Percentiles rank a stretch among this genome's conserved stretches.
Conservation (phyloP, 2,329 filamentous ascomycete species). For the Penicillium griseofulvum region DNA sequence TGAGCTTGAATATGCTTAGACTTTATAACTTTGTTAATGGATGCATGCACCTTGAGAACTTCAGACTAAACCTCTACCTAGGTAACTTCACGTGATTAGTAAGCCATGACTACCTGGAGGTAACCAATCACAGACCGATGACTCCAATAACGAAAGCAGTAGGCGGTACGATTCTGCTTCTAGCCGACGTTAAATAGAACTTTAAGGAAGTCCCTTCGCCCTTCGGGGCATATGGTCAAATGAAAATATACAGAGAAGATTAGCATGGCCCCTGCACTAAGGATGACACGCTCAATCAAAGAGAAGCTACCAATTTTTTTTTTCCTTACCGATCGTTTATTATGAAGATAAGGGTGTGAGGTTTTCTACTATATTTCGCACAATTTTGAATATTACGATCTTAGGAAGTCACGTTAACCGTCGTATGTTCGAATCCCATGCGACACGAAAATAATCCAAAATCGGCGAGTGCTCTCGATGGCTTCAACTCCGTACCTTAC, state of each 20-base stretch:
- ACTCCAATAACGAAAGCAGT: accelerated
- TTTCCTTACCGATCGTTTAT: conserved; percentile 28
- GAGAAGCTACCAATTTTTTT: conserved; percentile 73
- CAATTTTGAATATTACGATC: not conserved
- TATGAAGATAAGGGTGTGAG: conserved; percentile 5
- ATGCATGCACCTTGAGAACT: not conserved
- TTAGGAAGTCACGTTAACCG: not conserved
- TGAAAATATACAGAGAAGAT: conserved; percentile 73
- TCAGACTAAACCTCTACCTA: not conserved
- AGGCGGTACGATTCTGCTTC: conserved; percentile 6
- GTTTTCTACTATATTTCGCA: too few relatives aligned
- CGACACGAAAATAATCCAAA: not conserved
- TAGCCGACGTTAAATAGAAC: conserved; percentile 19
- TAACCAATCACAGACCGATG: not conserved
- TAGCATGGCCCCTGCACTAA: conserved; percentile 86
- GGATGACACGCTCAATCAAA: conserved; percentile 89
- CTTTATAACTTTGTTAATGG: not conserved
- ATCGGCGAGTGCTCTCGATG: not conserved
- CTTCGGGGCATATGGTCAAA: conserved; percentile 60
- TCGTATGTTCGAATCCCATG: not conserved
- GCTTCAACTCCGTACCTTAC: not conserved
- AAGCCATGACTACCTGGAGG: too few relatives aligned
- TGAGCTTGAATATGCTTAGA: not conserved
- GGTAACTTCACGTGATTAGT: not conserved
- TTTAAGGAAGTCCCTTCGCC: conserved; percentile 21